A percentile compares a stretch with the other conserved stretches of the same genome.
These are phyloP conservation scores for Dryas integrifolia DNA, from an alignment of 331 rosid genomes.

Conservation along the genomic window DNA sequence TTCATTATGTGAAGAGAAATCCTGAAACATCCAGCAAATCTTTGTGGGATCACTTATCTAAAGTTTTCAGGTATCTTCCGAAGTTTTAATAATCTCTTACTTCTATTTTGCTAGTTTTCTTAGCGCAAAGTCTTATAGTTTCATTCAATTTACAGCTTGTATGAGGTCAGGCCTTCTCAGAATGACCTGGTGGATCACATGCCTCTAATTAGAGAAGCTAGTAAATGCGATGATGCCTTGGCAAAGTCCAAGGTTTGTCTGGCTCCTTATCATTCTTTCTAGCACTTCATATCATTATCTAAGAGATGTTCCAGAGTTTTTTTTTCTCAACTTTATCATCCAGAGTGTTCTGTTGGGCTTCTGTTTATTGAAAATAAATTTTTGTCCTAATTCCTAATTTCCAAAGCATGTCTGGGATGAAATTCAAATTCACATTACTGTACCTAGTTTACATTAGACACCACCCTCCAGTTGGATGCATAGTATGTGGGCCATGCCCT, in stretches of 20 bases:
- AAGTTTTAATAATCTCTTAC: not conserved
- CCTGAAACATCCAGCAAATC: slow-evolving; percentile 39
- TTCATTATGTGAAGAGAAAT: slow-evolving; percentile 53
- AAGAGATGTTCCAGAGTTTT: not conserved
- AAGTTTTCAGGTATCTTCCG: slow-evolving; percentile 27
- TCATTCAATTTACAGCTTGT: slow-evolving; percentile 42
- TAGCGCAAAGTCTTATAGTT: slow-evolving; percentile 13
- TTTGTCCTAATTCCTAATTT: not conserved
- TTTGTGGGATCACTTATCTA: slow-evolving; percentile 42
- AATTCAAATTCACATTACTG: not conserved
- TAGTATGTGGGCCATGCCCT: not conserved
- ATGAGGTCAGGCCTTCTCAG: slow-evolving; percentile 58
- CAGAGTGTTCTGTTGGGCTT: too few relatives aligned
- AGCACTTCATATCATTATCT: not conserved
- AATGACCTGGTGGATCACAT: slow-evolving; percentile 58
- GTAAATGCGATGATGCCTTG: slow-evolving; percentile 47
- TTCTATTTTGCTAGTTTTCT: slow-evolving; percentile 1
- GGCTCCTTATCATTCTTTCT: not conserved
- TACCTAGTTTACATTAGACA: not conserved
- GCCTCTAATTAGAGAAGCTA: slow-evolving; percentile 56
- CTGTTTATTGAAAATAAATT: not conserved
- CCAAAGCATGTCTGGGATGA: not conserved
- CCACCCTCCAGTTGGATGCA: not conserved
- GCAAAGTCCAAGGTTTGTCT: slow-evolving; percentile 66
- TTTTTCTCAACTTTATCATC: not conserved